Conservation (phyloP, 2,329 filamentous ascomycete genomes). For the Penicillium sp. region DNA sequence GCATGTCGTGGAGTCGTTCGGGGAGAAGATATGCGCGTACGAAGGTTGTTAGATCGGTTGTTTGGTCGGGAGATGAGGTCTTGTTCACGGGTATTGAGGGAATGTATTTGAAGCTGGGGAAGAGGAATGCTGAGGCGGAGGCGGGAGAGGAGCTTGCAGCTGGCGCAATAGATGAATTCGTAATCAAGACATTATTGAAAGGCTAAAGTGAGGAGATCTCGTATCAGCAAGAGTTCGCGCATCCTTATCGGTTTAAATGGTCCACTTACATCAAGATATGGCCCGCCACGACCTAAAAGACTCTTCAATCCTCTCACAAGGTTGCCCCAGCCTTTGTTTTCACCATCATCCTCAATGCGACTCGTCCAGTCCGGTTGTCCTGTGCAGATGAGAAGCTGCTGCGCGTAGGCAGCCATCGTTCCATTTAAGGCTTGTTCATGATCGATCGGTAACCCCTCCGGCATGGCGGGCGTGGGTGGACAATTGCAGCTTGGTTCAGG, state of each 20-base stretch:
- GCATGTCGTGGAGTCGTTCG: constrained; percentile 33
- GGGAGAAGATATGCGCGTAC: constrained; percentile 45
- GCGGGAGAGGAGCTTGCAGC: constrained; percentile 30
- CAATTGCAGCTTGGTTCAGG: constrained; percentile 76
- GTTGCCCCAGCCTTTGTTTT: constrained; percentile 46
- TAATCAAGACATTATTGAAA: constrained; percentile 75
- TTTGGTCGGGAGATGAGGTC: constrained; percentile 39
- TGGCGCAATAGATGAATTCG: constrained; percentile 72
- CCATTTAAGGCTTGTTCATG: constrained; percentile 67
- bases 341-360: constrained; percentile 77
- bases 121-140: constrained; percentile 65
- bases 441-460: constrained; percentile 72
- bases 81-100: constrained; percentile 66
- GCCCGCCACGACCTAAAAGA: constrained; percentile 64
- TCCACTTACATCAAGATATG: constrained; percentile 59
- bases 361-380: constrained; percentile 78
- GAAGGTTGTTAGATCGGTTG: constrained; percentile 46
- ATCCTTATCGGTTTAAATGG: not conserved
- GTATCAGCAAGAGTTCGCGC: not conserved
- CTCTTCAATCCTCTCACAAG: constrained; percentile 67
- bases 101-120: constrained; percentile 81
- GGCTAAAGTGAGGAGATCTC: constrained; percentile 55
- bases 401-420: constrained; percentile 73
- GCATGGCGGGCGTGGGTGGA: constrained; percentile 68
- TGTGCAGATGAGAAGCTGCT: constrained; percentile 82